Percentiles rank a stretch among this genome's conserved stretches.
Evolutionary conservation across 129 eudicot genomes (phyloP).

Genomic region (Lactuca sativa): DNA sequence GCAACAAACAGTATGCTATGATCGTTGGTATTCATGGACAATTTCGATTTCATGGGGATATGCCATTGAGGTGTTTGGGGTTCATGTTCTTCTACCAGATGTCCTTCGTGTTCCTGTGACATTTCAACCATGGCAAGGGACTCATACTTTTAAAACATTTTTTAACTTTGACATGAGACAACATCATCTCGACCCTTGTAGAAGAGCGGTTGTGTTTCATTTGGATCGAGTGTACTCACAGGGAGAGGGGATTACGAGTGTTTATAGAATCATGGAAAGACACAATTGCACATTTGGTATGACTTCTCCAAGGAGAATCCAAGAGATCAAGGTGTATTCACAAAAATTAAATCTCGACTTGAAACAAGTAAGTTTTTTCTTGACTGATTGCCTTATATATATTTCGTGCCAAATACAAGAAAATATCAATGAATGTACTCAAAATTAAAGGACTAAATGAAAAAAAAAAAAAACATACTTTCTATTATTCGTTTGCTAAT

Average conservation of each 20-base stretch:
- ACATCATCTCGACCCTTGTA: slow-evolving; percentile 48
- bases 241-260: slow-evolving; percentile 27
- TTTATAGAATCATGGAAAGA: slow-evolving; percentile 33
- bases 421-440: too few species aligned
- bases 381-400: background rate
- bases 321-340: slow-evolving; percentile 46
- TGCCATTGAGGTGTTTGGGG: slow-evolving; percentile 65
- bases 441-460: background rate
- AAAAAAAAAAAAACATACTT: too few species aligned
- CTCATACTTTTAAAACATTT: slow-evolving; percentile 35
- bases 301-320: slow-evolving; percentile 59
- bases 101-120: slow-evolving; percentile 50
- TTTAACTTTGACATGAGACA: slow-evolving; percentile 67
- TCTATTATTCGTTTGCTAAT: background rate
- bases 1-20: slow-evolving; percentile 74
- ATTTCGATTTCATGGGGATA: slow-evolving; percentile 82
- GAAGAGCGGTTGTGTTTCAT: slow-evolving; percentile 62
- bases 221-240: slow-evolving; percentile 39
- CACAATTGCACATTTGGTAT: slow-evolving; percentile 39
- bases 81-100: slow-evolving; percentile 62
- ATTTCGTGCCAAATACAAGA: background rate
- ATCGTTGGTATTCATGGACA: slow-evolving; percentile 48
- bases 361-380: slow-evolving; percentile 29
- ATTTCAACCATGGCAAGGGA: slow-evolving; percentile 69
- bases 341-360: slow-evolving; percentile 24